Evolutionary conservation across 192 early-diverging fungal species (phyloP), one percentile per base, ranked within the genome.

Genomic region (Chytriomyces confervae): DNA sequence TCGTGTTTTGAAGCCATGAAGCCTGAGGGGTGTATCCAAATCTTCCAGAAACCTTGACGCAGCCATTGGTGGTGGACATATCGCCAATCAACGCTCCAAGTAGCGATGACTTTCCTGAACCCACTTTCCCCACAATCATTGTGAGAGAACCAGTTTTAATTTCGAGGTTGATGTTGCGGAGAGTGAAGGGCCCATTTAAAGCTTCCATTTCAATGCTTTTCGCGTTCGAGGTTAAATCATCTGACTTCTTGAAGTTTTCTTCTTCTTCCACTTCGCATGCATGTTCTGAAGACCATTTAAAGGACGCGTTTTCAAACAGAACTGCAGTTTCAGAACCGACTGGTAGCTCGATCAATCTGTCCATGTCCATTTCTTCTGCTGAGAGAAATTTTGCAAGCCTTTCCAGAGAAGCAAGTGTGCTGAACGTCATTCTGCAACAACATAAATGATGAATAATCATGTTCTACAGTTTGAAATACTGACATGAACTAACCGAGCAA

Each of bases 51-150:
- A 84, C 81, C 48, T 46, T 8, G 69, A 53, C 63, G 29, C 8
- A 9, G 6, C 49, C 57, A 91, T 95, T 95, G 78, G 95, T 76
- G 72, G 93, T 10, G 92, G 94, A 5, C 95, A 94, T 91, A 66
- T 79, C 13, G 95, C 0, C 91, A 93, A 63, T 85, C 79, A 7
- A 94, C 74, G 48, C 95, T 81, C 9, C 88, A 91, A 65, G 29
- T 11, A 29, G 27, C 11, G 93, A 92, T 79, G 94, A 94, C 46
- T 92, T 84, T 80, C 95, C 95, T 2, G 89, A 85, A 3, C 93
- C 93, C 36, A 94, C 90, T 60, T 84, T 84, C n/a, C 92, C 92
- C 16, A 93, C 89, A 61, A 96, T 80, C 23, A 95, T 87, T 29
- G 92, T 92, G 8, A 96, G 87, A 62, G 91, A 89, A 47, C 90